phyloP scores from a whole-genome alignment of 768 basidiomycete species.

The Mycena belliarum region DNA sequence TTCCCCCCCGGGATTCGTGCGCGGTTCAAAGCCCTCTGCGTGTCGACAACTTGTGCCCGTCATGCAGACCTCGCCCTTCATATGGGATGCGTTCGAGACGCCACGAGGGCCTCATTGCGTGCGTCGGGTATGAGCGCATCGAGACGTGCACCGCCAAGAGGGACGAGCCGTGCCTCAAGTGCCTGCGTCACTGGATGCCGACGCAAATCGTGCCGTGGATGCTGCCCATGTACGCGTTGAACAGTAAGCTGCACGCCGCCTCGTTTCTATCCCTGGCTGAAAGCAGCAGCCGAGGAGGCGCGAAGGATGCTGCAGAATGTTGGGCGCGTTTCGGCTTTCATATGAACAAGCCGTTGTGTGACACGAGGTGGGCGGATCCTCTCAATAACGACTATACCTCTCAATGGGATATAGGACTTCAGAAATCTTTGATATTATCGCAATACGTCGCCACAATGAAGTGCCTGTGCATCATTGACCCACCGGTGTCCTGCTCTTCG shows the following conservation, averaged over 20 bases:
- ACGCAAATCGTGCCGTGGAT: conserved; percentile 85
- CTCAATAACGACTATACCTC: background rate
- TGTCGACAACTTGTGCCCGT: conserved; percentile 50
- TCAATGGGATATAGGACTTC: conserved; percentile 45
- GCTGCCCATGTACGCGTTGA: conserved; percentile 72
- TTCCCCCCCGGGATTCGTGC: conserved; percentile 69
- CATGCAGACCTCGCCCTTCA: conserved; percentile 26
- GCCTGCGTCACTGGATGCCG: conserved; percentile 75
- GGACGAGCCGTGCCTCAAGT: conserved; percentile 62
- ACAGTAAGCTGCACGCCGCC: conserved; percentile 38
- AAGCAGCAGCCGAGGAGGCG: conserved; percentile 64
- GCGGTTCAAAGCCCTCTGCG: conserved; percentile 70
- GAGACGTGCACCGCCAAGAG: conserved; percentile 75
- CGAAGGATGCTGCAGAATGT: conserved; percentile 73
- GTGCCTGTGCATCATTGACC: conserved; percentile 87
- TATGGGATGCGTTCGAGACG: conserved; percentile 72
- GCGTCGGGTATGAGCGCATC: conserved; percentile 85
- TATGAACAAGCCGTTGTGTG: conserved; percentile 87
- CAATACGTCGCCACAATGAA: conserved; percentile 94
- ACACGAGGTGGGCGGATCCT: conserved; percentile 61
- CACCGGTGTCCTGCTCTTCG: conserved; percentile 87
- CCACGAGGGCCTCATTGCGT: conserved; percentile 80
- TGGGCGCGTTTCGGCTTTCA: conserved; percentile 87
- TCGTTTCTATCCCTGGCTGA: conserved; percentile 8
- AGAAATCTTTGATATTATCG: conserved; percentile 94